Conservation (phyloP, 2,329 filamentous ascomycete genomes). For the Colletotrichum liriopes region DNA sequence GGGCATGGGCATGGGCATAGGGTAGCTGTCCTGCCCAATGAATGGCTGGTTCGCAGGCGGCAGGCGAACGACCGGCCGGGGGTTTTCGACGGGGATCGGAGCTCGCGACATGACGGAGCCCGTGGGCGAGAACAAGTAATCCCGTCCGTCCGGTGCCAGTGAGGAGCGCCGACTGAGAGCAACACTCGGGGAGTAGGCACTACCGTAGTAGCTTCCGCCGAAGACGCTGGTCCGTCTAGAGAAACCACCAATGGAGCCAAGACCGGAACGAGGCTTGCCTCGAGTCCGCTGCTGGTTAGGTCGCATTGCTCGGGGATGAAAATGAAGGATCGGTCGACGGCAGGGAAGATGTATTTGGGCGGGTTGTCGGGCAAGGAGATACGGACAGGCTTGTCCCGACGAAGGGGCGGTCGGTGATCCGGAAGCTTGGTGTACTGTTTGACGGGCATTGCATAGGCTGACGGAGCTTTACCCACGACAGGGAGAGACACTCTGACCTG, state of each 20-base stretch:
- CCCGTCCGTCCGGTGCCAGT: slow-evolving; percentile 75
- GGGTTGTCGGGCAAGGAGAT: slow-evolving; percentile 87
- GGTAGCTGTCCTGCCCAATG: slow-evolving; percentile 26
- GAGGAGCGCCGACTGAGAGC: slow-evolving; percentile 93
- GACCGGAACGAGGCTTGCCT: slow-evolving; percentile 80
- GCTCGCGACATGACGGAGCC: slow-evolving; percentile 83
- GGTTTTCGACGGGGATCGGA: slow-evolving; percentile 72
- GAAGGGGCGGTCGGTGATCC: slow-evolving; percentile 92
- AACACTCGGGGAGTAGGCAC: slow-evolving; percentile 87
- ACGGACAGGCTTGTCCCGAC: slow-evolving; percentile 95
- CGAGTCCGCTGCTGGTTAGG: slow-evolving; percentile 90
- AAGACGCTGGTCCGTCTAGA: slow-evolving; percentile 90
- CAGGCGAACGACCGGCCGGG: slow-evolving; percentile 85
- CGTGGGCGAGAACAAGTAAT: slow-evolving; percentile 84
- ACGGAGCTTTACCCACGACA: slow-evolving; percentile 76
- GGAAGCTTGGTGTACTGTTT: slow-evolving; percentile 95
- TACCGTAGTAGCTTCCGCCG: slow-evolving; percentile 77
- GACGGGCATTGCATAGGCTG: slow-evolving; percentile 82
- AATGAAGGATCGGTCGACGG: slow-evolving; percentile 92
- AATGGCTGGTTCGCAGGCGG: slow-evolving; percentile 71
- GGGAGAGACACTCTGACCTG: slow-evolving; percentile 87
- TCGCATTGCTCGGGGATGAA: slow-evolving; percentile 94
- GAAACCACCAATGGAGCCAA: slow-evolving; percentile 76
- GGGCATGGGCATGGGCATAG: slow-evolving; percentile 11
- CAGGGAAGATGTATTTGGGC: slow-evolving; percentile 92